Evolutionary conservation across 345 rosid genomes (phyloP).

Genomic region (Salix dunnii): DNA sequence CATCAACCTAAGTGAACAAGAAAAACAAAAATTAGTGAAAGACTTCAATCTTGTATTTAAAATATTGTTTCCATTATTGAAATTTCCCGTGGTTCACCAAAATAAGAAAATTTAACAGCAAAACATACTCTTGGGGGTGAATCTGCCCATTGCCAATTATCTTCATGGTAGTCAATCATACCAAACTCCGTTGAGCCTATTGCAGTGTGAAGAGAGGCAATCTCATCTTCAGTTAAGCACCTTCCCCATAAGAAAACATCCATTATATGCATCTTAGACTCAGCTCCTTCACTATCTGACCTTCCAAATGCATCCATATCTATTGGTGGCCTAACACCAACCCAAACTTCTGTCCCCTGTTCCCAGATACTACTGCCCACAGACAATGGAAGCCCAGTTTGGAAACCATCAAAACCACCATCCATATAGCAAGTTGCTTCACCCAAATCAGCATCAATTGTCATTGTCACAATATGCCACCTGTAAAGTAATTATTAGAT

Average conservation of each 20-base stretch:
- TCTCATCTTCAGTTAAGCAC: conserved; percentile 93
- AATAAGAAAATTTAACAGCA: background rate
- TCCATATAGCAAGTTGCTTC: conserved; percentile 96
- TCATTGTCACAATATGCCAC: conserved; percentile 98
- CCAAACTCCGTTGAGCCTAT: conserved; percentile 66
- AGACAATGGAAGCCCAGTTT: conserved; percentile 62
- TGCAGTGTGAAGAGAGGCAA: conserved; percentile 72
- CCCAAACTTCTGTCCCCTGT: conserved; percentile 86
- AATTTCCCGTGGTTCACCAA: conserved; percentile 14
- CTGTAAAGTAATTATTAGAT: conserved; percentile 35
- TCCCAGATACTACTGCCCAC: conserved; percentile 76
- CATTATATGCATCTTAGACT: conserved; percentile 98
- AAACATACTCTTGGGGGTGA: conserved; percentile 86
- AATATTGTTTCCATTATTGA: background rate
- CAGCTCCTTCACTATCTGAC: conserved; percentile 98
- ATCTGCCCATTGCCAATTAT: conserved; percentile 97
- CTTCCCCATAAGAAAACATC: conserved; percentile 99
- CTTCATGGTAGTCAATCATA: conserved; percentile 80
- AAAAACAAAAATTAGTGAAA: conserved; percentile 22
- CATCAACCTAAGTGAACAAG: conserved; percentile 64
- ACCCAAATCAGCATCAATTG: conserved; percentile 86
- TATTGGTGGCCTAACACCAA: conserved; percentile 90
- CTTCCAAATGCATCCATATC: conserved; percentile 96
- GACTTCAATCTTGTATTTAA: background rate
- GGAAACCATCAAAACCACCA: conserved; percentile 95